Percentiles rank a stretch among this genome's conserved stretches.
These are phyloP conservation scores for Ambrosia trifida DNA, from an alignment of 129 eudicot genomes.

Conservation along the genomic window DNA sequence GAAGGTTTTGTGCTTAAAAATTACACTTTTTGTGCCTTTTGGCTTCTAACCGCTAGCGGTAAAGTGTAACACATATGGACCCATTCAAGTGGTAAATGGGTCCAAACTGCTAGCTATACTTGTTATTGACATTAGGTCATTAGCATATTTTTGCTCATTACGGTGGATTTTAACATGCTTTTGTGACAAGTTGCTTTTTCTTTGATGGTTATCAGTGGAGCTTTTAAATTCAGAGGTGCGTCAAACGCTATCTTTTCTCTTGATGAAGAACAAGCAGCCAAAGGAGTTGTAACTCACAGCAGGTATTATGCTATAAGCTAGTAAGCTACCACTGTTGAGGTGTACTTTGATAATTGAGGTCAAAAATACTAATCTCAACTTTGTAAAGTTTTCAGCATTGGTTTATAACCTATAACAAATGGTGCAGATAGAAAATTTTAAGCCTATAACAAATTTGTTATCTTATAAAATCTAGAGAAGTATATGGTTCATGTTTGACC, in stretches of 20 bases:
- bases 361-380: neutral
- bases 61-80: neutral
- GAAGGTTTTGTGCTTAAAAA: neutral
- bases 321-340: neutral
- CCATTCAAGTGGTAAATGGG: neutral
- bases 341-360: constrained; percentile 12
- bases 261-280: constrained; percentile 66
- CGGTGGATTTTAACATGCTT: constrained; percentile 1
- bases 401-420: neutral
- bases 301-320: constrained; percentile 48
- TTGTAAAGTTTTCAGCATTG: neutral
- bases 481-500: neutral
- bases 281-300: constrained; percentile 98
- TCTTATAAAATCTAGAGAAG: neutral
- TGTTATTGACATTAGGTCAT: neutral
- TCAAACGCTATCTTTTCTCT: constrained; percentile 89
- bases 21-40: too few species aligned
- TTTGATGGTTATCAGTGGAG: constrained; percentile 64
- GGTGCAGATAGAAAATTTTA: neutral
- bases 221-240: constrained; percentile 96
- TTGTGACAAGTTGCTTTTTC: constrained; percentile 15
- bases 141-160: neutral
- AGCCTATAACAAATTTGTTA: neutral
- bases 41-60: neutral
- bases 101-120: neutral